Percentiles rank a stretch among this genome's conserved stretches.
phyloP scores from a whole-genome alignment of 2,329 filamentous ascomycete species.

The Ceratocystis alfenasii region DNA sequence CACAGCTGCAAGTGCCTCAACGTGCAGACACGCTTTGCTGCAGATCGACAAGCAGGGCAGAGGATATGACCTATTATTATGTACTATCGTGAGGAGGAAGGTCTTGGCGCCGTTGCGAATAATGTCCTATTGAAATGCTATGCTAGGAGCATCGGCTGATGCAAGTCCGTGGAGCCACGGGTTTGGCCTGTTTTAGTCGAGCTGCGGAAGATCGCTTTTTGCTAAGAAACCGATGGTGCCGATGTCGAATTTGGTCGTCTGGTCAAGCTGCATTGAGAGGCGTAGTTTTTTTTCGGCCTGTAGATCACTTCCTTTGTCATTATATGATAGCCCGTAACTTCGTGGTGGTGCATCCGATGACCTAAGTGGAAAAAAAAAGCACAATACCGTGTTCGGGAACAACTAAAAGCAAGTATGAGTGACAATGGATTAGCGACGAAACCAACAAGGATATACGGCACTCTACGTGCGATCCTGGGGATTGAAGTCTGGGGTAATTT shows the following conservation, averaged over 20 bases:
- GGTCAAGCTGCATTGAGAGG: background rate
- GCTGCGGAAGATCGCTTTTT: background rate
- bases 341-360: background rate
- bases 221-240: background rate
- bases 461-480: background rate
- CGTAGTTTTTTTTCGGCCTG: background rate
- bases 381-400: background rate
- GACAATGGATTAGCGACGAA: constrained; percentile 3
- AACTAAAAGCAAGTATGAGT: background rate
- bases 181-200: background rate
- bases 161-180: background rate
- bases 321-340: background rate
- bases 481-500: constrained; percentile 4
- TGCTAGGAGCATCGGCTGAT: background rate
- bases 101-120: background rate
- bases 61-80: background rate
- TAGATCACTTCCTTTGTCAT: constrained; percentile 8
- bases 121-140: background rate
- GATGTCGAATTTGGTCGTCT: background rate
- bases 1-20: background rate
- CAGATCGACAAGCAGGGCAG: constrained; percentile 9
- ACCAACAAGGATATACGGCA: background rate
- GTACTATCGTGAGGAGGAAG: background rate
- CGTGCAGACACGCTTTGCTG: background rate
- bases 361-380: background rate